Conservation (phyloP, 2,329 filamentous ascomycete genomes). For the Ustilaginoidea virens region DNA sequence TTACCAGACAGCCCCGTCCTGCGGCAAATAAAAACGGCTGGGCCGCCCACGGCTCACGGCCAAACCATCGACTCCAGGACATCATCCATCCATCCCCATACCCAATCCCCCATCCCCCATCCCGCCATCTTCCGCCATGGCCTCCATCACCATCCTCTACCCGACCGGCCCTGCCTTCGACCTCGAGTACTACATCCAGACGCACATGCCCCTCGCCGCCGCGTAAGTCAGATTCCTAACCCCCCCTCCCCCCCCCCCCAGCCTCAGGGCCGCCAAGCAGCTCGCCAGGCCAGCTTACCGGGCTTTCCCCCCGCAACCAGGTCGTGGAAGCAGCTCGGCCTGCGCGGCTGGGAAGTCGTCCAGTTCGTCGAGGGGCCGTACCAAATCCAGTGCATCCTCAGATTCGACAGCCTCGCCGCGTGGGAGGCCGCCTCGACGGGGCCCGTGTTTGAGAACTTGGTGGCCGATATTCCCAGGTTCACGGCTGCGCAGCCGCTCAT, state of each 20-base stretch:
- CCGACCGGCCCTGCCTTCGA: constrained; percentile 12
- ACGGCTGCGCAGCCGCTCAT: constrained; percentile 9
- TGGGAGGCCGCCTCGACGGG: constrained; percentile 7
- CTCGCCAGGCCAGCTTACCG: neutral
- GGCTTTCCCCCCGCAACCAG: constrained; percentile 3
- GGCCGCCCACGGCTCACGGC: too few species aligned
- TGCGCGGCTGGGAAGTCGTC: constrained; percentile 10
- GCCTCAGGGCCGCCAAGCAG: too few species aligned
- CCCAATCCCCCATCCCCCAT: too few species aligned
- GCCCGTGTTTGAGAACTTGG: constrained; percentile 4
- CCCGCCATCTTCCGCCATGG: too few species aligned
- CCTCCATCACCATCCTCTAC: constrained; percentile 11
- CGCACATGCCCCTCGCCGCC: constrained; percentile 12
- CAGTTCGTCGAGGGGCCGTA: constrained; percentile 8
- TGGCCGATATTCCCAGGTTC: constrained; percentile 12
- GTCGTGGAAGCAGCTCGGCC: constrained; percentile 8
- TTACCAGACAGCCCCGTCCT: too few species aligned
- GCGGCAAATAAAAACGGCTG: too few species aligned
- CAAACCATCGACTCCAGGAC: too few species aligned
- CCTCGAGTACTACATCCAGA: constrained; percentile 12
- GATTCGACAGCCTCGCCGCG: constrained; percentile 9
- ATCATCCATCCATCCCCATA: too few species aligned
- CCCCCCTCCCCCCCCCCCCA: too few species aligned
- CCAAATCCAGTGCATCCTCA: constrained; percentile 11
- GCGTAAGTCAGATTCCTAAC: too few species aligned